Conservation (phyloP, 345 rosid species). For the Populus simonii region DNA sequence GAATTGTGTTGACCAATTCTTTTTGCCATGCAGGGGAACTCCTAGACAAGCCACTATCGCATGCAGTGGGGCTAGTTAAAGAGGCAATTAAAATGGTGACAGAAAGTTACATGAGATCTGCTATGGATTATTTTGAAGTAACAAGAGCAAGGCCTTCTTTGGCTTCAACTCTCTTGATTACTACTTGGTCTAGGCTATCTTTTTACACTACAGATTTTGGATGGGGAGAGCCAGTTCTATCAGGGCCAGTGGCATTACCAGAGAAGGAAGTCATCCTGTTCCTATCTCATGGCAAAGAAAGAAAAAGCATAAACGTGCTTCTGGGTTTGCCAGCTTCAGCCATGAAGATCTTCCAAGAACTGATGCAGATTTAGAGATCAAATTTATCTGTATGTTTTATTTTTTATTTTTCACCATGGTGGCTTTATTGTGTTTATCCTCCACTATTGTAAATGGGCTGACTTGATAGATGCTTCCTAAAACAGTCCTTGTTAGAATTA, state of each 20-base stretch:
- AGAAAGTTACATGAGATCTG: slow-evolving; percentile 88
- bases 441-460: not conserved
- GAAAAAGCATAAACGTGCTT: slow-evolving; percentile 81
- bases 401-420: not conserved
- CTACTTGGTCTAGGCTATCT: slow-evolving; percentile 83
- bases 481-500: not conserved
- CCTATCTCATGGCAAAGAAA: slow-evolving; percentile 76
- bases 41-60: slow-evolving; percentile 53
- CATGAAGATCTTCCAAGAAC: slow-evolving; percentile 65
- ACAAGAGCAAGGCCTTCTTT: slow-evolving; percentile 83
- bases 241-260: slow-evolving; percentile 86
- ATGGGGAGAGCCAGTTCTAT: slow-evolving; percentile 82
- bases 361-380: slow-evolving; percentile 38
- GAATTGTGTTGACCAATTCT: slow-evolving; percentile 72
- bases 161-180: slow-evolving; percentile 74
- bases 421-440: not conserved
- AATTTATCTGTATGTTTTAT: not conserved
- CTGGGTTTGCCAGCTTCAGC: slow-evolving; percentile 79
- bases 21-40: slow-evolving; percentile 67
- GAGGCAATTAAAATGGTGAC: slow-evolving; percentile 70
- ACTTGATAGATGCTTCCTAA: not conserved
- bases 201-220: slow-evolving; percentile 84
- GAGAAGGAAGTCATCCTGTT: slow-evolving; percentile 86
- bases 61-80: slow-evolving; percentile 58
- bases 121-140: slow-evolving; percentile 84